Evolutionary conservation across 2,329 filamentous ascomycete species (phyloP), one percentile per base, ranked within the genome.

Genomic region (Aspergillus spinulosporus): DNA sequence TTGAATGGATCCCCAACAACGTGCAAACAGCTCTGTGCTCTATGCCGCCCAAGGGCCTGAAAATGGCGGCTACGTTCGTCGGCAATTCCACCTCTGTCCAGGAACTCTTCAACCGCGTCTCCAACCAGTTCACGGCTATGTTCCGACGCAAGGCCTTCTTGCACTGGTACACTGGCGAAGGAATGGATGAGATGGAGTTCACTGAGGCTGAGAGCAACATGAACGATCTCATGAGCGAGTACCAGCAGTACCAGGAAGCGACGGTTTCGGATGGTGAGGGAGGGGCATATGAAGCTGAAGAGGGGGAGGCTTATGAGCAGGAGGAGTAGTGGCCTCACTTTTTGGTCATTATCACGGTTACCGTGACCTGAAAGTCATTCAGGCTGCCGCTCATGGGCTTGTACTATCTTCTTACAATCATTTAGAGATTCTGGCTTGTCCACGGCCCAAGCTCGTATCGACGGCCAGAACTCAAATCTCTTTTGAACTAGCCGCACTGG

Each of bases 1-100:
- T 99, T 69, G 94, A 99, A 84, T 99, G 94, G 94, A 99, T 99
- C 72, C 94, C 94, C 81, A 97, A 99, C 89, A 99, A 99, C 83
- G 92, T 99, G 73, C 94, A 97, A 86, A 97, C 93, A 70, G 93
- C 94, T 65, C 91, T 99, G 66, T 99, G 94, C 88, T 97, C 93
- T 60, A 96, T 99, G 74, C 94, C 94, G 70, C 94, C 94, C 60
- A 92, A 92, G 74, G 93, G 94, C 69, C 89, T 99, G 71, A 95
- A 94, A 87, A 99, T 99, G 93, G 96, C 93, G 56, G 93, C 93
- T 45, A 99, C 94, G 76, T 99, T 99, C 70, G 91, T 99, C 68
- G 94, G 94, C 75, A 99, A 99, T 88, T 97, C 92, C 64, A 99
- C 94, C 70, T 95, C 93, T 66, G 97, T 99, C 81, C 94, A 99